A percentile compares a stretch with the other conserved stretches of the same genome.
Evolutionary conservation across 176 grass and related monocot genomes (phyloP).

Genomic region (Avena insularis): DNA sequence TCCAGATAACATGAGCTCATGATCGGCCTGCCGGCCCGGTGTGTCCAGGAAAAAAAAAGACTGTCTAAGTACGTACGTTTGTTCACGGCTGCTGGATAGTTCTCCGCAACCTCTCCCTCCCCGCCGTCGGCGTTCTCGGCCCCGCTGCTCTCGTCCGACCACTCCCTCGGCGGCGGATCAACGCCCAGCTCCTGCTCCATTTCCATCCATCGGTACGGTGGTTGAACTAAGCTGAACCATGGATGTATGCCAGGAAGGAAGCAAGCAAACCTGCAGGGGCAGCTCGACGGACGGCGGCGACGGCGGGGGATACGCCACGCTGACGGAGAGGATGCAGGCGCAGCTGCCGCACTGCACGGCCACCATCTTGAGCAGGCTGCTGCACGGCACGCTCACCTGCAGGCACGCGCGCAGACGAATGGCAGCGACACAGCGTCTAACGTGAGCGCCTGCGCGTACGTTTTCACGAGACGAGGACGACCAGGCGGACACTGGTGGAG

Average conservation of each 20-base stretch:
- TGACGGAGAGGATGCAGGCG: constrained; percentile 60
- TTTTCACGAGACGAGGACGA: not conserved
- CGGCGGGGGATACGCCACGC: constrained; percentile 29
- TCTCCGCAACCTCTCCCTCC: not conserved
- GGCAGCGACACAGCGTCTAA: not conserved
- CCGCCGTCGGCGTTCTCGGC: constrained; percentile 47
- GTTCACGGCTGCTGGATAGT: constrained; percentile 38
- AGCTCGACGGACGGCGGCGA: constrained; percentile 40
- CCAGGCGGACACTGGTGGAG: too few relatives aligned
- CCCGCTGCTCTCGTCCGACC: constrained; percentile 44
- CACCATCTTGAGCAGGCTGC: constrained; percentile 58
- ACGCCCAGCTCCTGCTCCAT: constrained; percentile 47
- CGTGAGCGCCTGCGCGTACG: not conserved
- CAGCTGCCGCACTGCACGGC: constrained; percentile 74
- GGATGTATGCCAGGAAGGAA: not conserved
- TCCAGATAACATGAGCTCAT: not conserved
- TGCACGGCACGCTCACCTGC: constrained; percentile 71
- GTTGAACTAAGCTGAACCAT: not conserved
- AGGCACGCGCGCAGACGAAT: not conserved
- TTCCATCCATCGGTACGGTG: not conserved
- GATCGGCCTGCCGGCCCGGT: not conserved
- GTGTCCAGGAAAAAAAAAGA: not conserved
- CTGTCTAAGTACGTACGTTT: constrained; percentile 46
- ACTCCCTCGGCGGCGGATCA: constrained; percentile 40
- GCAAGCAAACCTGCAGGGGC: constrained; percentile 41